Percentiles rank a stretch among this genome's conserved stretches.
These are phyloP conservation scores for Pseudonectria buxi DNA, from an alignment of 2,329 filamentous ascomycete genomes.

Conservation along the genomic window DNA sequence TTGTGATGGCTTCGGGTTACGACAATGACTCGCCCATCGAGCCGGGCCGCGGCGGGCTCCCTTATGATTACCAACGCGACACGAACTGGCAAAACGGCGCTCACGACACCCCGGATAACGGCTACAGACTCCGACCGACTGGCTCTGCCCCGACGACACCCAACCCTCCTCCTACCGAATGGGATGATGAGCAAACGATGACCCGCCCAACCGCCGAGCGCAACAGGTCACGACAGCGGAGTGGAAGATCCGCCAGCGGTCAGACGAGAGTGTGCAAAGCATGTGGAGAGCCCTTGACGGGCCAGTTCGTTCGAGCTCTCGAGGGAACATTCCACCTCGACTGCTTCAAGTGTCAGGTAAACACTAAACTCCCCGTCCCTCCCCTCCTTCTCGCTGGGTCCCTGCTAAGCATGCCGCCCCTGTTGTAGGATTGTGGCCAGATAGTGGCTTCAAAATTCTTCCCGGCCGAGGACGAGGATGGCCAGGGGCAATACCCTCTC, in stretches of 20 bases:
- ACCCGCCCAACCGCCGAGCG: constrained; percentile 49
- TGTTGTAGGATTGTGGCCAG: constrained; percentile 78
- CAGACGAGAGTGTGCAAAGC: constrained; percentile 70
- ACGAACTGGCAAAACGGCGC: constrained; percentile 32
- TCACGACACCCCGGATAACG: constrained; percentile 31
- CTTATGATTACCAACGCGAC: constrained; percentile 25
- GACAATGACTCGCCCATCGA: constrained; percentile 35
- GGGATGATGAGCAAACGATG: constrained; percentile 31
- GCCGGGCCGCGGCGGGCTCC: constrained; percentile 27
- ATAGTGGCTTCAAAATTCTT: constrained; percentile 99
- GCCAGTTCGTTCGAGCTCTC: constrained; percentile 91
- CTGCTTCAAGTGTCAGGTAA: constrained; percentile 94
- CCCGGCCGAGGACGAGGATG: constrained; percentile 85
- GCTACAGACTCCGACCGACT: constrained; percentile 27
- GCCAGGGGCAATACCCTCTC: constrained; percentile 80
- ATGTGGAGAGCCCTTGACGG: constrained; percentile 79
- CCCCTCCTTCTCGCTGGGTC: constrained; percentile 2
- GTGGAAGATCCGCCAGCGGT: constrained; percentile 50
- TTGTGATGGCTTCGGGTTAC: constrained; percentile 41
- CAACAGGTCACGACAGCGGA: constrained; percentile 48
- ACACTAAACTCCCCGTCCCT: constrained; percentile 24
- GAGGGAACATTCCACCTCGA: constrained; percentile 94
- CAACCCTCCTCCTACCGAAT: constrained; percentile 22
- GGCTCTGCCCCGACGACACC: constrained; percentile 28
- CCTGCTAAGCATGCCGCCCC: constrained; percentile 1